phyloP scores from a whole-genome alignment of 2,329 filamentous ascomycete genomes.

The Rhynchosporium secalis region DNA sequence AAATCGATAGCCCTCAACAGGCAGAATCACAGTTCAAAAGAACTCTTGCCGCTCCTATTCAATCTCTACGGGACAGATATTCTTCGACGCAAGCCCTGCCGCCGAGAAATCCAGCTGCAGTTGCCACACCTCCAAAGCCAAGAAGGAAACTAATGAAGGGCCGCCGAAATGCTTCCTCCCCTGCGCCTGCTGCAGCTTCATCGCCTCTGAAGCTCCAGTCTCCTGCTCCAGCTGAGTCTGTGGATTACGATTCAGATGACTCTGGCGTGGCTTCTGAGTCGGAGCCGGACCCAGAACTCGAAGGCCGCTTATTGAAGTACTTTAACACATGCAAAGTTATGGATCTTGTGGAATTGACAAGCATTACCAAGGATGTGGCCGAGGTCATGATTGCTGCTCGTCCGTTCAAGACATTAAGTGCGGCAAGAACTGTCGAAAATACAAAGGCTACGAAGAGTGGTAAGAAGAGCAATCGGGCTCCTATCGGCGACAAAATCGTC shows the following conservation, averaged over 20 bases:
- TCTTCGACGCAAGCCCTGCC: constrained; percentile 46
- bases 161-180: constrained; percentile 35
- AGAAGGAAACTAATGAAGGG: constrained; percentile 40
- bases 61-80: constrained; percentile 61
- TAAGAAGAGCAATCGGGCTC: constrained; percentile 48
- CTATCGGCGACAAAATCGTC: constrained; percentile 66
- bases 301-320: constrained; percentile 68
- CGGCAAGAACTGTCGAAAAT: constrained; percentile 64
- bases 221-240: constrained; percentile 19
- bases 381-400: constrained; percentile 69
- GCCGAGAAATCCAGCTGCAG: constrained; percentile 29
- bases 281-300: constrained; percentile 46
- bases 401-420: constrained; percentile 68
- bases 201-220: constrained; percentile 32
- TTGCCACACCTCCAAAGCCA: constrained; percentile 35
- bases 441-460: constrained; percentile 49
- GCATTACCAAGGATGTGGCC: constrained; percentile 68
- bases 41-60: constrained; percentile 53
- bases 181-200: constrained; percentile 23
- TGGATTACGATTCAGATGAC: constrained; percentile 37
- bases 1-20: constrained; percentile 36
- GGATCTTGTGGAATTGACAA: constrained; percentile 80
- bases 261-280: constrained; percentile 35
- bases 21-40: constrained; percentile 53
- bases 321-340: constrained; percentile 77